Percentiles rank a stretch among this genome's conserved stretches.
Conservation (phyloP, 106 monocot genomes). For the Dactylorhiza incarnata region DNA sequence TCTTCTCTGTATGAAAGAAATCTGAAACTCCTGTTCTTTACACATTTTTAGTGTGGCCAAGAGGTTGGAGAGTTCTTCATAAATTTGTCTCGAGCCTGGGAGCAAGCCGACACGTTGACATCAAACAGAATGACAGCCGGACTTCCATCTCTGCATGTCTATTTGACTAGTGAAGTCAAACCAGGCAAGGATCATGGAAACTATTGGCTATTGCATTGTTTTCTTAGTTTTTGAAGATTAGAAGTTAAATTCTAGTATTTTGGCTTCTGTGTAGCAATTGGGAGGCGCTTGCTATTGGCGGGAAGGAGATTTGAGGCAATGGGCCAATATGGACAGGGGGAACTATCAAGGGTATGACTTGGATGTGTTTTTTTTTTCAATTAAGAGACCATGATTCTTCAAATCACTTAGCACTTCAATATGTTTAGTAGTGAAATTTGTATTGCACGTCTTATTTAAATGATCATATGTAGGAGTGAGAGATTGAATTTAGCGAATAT, state of each 20-base stretch:
- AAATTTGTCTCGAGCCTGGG: slow-evolving; percentile 62
- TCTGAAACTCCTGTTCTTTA: neutral
- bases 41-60: slow-evolving; percentile 38
- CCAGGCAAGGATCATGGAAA: slow-evolving; percentile 30
- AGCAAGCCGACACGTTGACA: slow-evolving; percentile 49
- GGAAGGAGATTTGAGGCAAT: slow-evolving; percentile 61
- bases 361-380: neutral
- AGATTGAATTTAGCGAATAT: neutral
- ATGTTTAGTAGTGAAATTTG: neutral
- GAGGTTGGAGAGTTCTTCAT: slow-evolving; percentile 53
- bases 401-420: neutral
- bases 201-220: neutral
- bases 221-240: neutral
- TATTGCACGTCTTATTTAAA: neutral
- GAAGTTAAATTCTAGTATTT: neutral
- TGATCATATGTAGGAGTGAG: neutral
- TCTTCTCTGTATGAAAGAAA: neutral
- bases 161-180: slow-evolving; percentile 32
- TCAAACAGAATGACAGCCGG: slow-evolving; percentile 38
- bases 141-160: slow-evolving; percentile 40
- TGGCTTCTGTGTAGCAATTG: slow-evolving; percentile 40
- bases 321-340: slow-evolving; percentile 69
- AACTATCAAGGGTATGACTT: slow-evolving; percentile 39
- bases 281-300: slow-evolving; percentile 50
- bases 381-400: neutral